Percentiles rank a stretch among this genome's conserved stretches.
Evolutionary conservation across 2,329 filamentous ascomycete genomes (phyloP).

Genomic region (Alternaria metachromatica): DNA sequence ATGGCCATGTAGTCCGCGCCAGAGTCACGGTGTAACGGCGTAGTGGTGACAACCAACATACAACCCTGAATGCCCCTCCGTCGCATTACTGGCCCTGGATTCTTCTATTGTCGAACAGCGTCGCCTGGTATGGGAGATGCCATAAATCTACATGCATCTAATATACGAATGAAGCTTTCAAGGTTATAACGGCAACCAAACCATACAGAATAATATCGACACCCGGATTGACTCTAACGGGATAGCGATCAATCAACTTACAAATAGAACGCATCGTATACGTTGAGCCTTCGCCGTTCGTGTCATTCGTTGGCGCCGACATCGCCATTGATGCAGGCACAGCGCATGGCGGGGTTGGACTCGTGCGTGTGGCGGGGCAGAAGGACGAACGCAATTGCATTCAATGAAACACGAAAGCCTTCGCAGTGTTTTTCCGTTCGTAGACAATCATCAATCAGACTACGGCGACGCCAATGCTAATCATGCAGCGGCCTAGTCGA

Average conservation of each 20-base stretch:
- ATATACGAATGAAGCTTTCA: no score
- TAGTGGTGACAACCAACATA: no score
- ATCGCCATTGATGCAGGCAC: conserved; percentile 16
- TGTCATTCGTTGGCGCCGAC: conserved; percentile 9
- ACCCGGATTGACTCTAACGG: no score
- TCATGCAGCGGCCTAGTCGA: neutral
- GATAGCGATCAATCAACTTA: neutral
- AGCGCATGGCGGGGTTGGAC: conserved; percentile 9
- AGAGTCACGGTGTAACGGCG: no score
- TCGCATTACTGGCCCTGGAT: no score
- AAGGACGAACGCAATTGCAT: neutral
- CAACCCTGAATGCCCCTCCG: no score
- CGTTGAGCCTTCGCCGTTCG: neutral
- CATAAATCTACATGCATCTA: no score
- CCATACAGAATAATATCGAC: no score
- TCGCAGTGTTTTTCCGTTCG: neutral
- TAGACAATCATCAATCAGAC: neutral
- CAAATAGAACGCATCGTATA: neutral
- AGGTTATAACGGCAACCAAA: no score
- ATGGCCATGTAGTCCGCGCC: no score
- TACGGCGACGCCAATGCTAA: neutral
- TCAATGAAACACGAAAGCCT: neutral
- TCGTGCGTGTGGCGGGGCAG: conserved; percentile 10
- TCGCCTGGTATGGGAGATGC: no score
- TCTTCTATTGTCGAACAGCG: no score